Evolutionary conservation across 441 rosid species (phyloP), one percentile per base, ranked within the genome.

Genomic region (Aleurites moluccanus): DNA sequence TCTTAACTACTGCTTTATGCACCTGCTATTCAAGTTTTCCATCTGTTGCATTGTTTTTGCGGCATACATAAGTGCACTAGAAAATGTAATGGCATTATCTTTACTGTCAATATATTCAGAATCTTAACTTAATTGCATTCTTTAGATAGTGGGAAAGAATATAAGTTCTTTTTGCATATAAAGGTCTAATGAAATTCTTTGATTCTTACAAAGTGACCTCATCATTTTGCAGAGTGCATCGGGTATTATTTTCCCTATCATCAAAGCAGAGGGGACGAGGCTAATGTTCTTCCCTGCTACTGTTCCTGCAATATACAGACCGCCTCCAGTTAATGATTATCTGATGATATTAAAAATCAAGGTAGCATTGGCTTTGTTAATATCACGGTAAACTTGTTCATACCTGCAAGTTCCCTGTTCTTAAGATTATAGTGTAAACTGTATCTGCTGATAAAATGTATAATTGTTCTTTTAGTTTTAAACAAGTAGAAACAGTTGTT

Each of bases 251-350:
- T 88, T 91, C 80, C 97, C 98, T 4, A 91, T 93, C 55, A 90
- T 93, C 74, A 87, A 76, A 56, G 97, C 97, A 0, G 98, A 93
- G 81, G 98, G 97, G 66, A 88, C 92, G 2, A 87, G 93, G 75
- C 98, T 90, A 79, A 88, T 92, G 93, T 90, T 93, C 76, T 89
- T 92, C 80, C 97, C 96, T 28, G 96, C 82, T 27, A 91, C 94
- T 0, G 87, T 93, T 42, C 94, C 92, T 45, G 91, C 96, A 15
- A 70, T 84, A 9, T 90, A 89, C 81, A 81, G 91, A 85, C 83
- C 86, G 73, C 88, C 92, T 76, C 91, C 88, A 1, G 72, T 30
- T 21, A 59, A 78, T 16, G 67, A 67, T 44, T 15, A 57, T 52
- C 64, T 3, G 70, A 52, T 18, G 66, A 57, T 40, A 6, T 64